A percentile compares a stretch with the other conserved stretches of the same genome.
phyloP scores from a whole-genome alignment of 352 stramenopile species.

The Globisporangium heterothallicum region DNA sequence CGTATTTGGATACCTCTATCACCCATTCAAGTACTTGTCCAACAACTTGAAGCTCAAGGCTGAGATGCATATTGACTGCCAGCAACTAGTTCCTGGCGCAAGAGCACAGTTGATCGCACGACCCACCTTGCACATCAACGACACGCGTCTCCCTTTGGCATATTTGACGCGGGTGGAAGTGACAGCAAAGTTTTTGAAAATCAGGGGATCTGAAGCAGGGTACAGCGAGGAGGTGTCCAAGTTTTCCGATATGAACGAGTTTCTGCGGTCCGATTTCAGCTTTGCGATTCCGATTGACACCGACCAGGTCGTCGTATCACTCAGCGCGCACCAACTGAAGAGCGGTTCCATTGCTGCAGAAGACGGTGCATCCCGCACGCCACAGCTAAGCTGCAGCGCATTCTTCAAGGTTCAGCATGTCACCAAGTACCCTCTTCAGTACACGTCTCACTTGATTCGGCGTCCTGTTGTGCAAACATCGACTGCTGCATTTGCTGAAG shows the following conservation, averaged over 20 bases:
- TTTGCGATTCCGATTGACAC: conserved; percentile 38
- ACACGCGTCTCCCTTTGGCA: conserved; percentile 2
- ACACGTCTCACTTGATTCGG: conserved; percentile 34
- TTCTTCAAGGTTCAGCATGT: conserved; percentile 22
- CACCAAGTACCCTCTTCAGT: conserved; percentile 25
- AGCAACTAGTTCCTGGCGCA: conserved; percentile 44
- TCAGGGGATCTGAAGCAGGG: not conserved
- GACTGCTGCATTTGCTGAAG: not conserved
- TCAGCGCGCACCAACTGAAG: conserved; percentile 14
- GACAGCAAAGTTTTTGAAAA: conserved; percentile 16
- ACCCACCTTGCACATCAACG: conserved; percentile 16
- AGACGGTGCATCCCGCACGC: conserved; percentile 23
- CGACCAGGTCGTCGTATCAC: conserved; percentile 14
- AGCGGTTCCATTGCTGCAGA: conserved; percentile 24
- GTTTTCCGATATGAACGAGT: conserved; percentile 18
- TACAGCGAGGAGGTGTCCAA: conserved; percentile 19
- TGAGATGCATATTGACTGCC: conserved; percentile 42
- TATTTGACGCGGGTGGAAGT: conserved; percentile 20
- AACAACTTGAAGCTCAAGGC: conserved; percentile 27
- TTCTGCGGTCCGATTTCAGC: conserved; percentile 16
- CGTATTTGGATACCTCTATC: conserved; percentile 36
- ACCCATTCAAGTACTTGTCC: conserved; percentile 33
- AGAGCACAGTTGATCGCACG: conserved; percentile 24
- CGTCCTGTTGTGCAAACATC: conserved; percentile 3
- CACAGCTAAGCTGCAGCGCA: not conserved